phyloP scores from a whole-genome alignment of 1,284 basidiomycete species.

The Malassezia japonica region DNA sequence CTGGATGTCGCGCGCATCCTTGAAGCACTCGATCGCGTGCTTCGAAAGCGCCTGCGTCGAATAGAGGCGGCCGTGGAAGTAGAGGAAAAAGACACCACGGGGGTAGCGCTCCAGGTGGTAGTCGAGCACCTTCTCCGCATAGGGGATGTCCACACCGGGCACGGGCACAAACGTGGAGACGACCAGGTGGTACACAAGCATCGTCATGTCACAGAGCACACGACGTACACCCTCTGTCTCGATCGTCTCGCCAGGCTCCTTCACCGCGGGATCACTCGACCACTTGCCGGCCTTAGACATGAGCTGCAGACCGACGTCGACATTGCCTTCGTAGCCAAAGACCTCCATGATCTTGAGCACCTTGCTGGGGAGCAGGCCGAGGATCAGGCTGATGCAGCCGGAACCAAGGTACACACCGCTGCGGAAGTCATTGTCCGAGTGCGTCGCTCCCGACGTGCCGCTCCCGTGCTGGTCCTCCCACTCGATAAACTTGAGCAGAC shows the following conservation, averaged over 20 bases:
- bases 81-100: conserved; percentile 45
- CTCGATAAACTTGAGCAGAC: conserved; percentile 42
- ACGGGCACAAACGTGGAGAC: conserved; percentile 47
- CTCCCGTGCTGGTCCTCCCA: conserved; percentile 32
- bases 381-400: conserved; percentile 44
- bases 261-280: conserved; percentile 20
- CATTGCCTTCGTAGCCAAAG: conserved; percentile 45
- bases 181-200: conserved; percentile 44
- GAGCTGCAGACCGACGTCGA: conserved; percentile 31
- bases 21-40: conserved; percentile 37
- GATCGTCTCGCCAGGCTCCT: conserved; percentile 23
- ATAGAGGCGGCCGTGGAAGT: conserved; percentile 47
- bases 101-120: conserved; percentile 44
- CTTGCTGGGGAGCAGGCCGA: conserved; percentile 43
- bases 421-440: conserved; percentile 43
- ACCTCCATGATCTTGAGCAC: conserved; percentile 48
- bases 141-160: conserved; percentile 41
- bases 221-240: conserved; percentile 31
- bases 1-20: conserved; percentile 39
- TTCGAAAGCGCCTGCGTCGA: conserved; percentile 40
- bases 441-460: conserved; percentile 6
- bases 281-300: conserved; percentile 36
- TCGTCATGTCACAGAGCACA: conserved; percentile 41
- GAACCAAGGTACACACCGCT: conserved; percentile 45
- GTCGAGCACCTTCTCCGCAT: conserved; percentile 44